These are phyloP conservation scores for Crataegus laevigata DNA, from an alignment of 306 rosid species.

Conservation along the genomic window DNA sequence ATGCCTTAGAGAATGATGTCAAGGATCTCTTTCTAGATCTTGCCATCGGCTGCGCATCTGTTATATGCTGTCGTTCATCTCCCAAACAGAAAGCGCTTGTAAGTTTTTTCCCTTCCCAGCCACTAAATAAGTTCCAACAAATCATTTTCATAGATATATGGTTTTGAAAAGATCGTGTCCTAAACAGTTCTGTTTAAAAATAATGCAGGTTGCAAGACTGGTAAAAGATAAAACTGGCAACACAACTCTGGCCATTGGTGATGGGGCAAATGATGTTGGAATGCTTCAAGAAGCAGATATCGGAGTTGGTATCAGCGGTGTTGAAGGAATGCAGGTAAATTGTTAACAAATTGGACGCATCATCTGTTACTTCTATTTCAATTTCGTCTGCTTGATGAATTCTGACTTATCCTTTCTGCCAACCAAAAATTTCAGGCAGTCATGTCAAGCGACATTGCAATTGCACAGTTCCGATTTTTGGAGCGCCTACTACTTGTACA, in stretches of 20 bases:
- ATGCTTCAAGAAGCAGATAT: conserved; percentile 99
- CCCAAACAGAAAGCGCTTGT: conserved; percentile 99
- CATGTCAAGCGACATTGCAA: conserved; percentile 96
- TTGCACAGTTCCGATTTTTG: conserved; percentile 84
- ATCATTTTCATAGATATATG: neutral
- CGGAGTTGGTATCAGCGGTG: conserved; percentile 94
- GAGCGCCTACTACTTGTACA: conserved; percentile 96
- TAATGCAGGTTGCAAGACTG: conserved; percentile 64
- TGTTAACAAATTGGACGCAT: conserved; percentile 3
- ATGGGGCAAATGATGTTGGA: conserved; percentile 98
- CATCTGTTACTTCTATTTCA: neutral
- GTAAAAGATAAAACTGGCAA: conserved; percentile 65
- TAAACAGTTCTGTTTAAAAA: neutral
- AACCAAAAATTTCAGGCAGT: conserved; percentile 60
- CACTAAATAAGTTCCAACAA: neutral
- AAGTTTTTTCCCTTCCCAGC: conserved; percentile 15
- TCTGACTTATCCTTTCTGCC: conserved; percentile 10
- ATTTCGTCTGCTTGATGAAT: neutral
- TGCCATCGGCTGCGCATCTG: conserved; percentile 92
- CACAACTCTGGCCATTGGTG: conserved; percentile 94
- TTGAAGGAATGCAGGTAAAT: conserved; percentile 98
- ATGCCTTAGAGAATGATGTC: conserved; percentile 77
- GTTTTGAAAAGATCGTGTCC: neutral
- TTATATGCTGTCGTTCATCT: conserved; percentile 96
- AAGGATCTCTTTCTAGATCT: conserved; percentile 77